phyloP scores from a whole-genome alignment of 768 basidiomycete genomes.

The Candolleomyces efflorescens region DNA sequence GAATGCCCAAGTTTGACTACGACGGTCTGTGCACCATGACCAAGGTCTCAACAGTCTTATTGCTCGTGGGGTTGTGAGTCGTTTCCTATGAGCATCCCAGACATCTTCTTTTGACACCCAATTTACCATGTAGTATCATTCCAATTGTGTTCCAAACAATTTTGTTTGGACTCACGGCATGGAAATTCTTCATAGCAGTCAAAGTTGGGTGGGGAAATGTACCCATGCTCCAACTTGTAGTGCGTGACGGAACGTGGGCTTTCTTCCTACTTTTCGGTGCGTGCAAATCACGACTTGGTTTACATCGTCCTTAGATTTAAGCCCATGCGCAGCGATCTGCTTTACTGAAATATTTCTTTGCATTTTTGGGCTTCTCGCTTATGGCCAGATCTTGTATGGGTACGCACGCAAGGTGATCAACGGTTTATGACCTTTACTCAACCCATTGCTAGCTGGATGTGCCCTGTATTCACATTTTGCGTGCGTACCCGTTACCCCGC shows the following conservation, averaged over 20 bases:
- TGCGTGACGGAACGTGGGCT: constrained; percentile 44
- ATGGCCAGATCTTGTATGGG: too few relatives aligned
- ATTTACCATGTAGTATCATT: constrained; percentile 16
- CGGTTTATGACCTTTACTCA: too few relatives aligned
- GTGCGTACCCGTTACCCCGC: too few relatives aligned
- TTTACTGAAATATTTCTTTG: too few relatives aligned
- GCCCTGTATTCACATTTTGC: too few relatives aligned
- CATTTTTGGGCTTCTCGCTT: too few relatives aligned
- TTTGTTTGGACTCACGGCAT: constrained; percentile 33
- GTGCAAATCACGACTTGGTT: not conserved
- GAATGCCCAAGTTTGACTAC: constrained; percentile 26
- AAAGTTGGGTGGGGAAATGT: constrained; percentile 38
- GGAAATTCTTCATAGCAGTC: constrained; percentile 29
- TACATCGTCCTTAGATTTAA: too few relatives aligned
- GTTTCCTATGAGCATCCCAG: not conserved
- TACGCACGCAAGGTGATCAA: too few relatives aligned
- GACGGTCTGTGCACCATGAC: constrained; percentile 30
- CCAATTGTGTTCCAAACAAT: constrained; percentile 33
- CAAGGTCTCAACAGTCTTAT: constrained; percentile 20
- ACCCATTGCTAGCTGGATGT: too few relatives aligned
- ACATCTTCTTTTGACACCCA: not conserved
- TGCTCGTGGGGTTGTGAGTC: constrained; percentile 31
- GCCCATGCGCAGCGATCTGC: too few relatives aligned
- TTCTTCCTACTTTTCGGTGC: constrained; percentile 38
- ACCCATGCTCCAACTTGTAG: constrained; percentile 34